Evolutionary conservation across 805 yeast genomes (phyloP), one percentile per base, ranked within the genome.

Genomic region (Suhomyces canberraensis): DNA sequence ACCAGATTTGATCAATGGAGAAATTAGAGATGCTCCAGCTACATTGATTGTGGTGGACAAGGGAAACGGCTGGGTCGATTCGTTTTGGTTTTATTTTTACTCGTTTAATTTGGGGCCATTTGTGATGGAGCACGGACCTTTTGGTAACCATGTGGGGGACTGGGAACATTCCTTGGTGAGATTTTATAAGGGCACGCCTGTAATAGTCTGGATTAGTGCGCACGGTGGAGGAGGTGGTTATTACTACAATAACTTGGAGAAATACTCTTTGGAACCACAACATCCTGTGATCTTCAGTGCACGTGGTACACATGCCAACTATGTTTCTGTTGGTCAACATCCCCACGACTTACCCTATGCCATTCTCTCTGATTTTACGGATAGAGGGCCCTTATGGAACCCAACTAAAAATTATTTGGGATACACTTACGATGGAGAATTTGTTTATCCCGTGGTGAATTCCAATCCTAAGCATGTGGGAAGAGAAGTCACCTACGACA

Each of bases 201-300:
- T 80, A 9, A 75, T 84, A 36, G 78, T 90, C 15, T 91, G 98
- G 98, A 84, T 93, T 95, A 82, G 95, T 19, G 98, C 97, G 1
- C 98, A 91, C 60, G 96, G 97, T 2, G 97, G 98, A 9, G 98
- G 98, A 6, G 83, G 89, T 20, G 96, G 95, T 0, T 91, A 83
- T 56, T 71, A 73, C 44, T 90, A 81, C 56, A 70, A 75, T n/a
- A 83, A 87, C 16, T 60, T 90, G 37, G 95, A 88, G 54, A 81
- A 79, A 50, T 66, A 74, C 42, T 73, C 67, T 33, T 48, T 56
- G 16, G 67, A 65, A 34, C 48, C 60, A 6, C 56, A 51, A 5
- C 73, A 69, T 47, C 97, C 98, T 0, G 73, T 89, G 15, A 75
- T 93, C 1, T 93, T 85, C 58, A 78, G 93, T 15, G 96, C 97